Conservation (phyloP, 495 filamentous ascomycete genomes). For the Daldinia caldariorum region DNA sequence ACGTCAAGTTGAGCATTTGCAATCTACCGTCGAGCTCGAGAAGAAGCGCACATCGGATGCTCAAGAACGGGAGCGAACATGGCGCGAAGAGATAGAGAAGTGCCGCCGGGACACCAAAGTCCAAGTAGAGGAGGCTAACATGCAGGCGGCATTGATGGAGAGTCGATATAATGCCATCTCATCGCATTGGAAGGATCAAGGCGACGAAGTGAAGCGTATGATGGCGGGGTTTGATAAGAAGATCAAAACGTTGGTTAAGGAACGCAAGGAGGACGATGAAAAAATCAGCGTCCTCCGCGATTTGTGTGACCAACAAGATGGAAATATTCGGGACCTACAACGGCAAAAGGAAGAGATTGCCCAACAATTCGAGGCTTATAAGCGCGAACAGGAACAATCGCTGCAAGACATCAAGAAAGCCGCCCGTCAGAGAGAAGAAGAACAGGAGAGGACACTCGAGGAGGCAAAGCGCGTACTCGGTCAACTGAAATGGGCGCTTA, state of each 20-base stretch:
- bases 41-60: constrained; percentile 66
- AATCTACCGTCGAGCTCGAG: constrained; percentile 72
- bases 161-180: constrained; percentile 77
- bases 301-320: constrained; percentile 75
- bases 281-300: constrained; percentile 66
- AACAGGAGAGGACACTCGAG: constrained; percentile 64
- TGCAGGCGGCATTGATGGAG: constrained; percentile 63
- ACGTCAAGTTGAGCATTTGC: constrained; percentile 79
- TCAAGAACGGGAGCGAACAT: constrained; percentile 68
- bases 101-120: constrained; percentile 67
- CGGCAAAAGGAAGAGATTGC: constrained; percentile 69
- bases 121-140: constrained; percentile 70
- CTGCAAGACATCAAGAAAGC: constrained; percentile 65
- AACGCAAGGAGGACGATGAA: constrained; percentile 66
- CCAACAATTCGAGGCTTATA: constrained; percentile 69
- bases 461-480: constrained; percentile 70
- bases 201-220: constrained; percentile 64
- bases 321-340: constrained; percentile 67
- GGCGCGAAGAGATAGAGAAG: constrained; percentile 70
- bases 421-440: constrained; percentile 62
- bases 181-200: constrained; percentile 70
- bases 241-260: constrained; percentile 58
- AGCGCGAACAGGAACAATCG: constrained; percentile 67
- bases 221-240: constrained; percentile 65
- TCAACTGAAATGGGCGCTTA: constrained; percentile 75